Percentiles rank a stretch among this genome's conserved stretches.
These are phyloP conservation scores for Gloeostereum incarnatum DNA, from an alignment of 768 basidiomycete genomes.

Conservation along the genomic window DNA sequence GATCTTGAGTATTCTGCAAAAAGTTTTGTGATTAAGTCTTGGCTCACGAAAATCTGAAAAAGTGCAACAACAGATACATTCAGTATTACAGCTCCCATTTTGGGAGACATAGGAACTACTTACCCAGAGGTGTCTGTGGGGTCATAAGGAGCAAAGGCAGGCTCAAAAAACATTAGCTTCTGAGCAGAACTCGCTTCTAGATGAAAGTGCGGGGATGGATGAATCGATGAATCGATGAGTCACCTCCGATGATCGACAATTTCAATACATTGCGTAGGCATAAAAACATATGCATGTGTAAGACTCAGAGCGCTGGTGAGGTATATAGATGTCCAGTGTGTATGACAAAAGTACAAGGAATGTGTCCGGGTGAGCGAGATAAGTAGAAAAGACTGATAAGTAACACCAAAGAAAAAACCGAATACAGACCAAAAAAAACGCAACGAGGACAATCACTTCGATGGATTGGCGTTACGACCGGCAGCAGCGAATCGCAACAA, in stretches of 20 bases:
- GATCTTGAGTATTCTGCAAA: background rate
- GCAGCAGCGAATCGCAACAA: slow-evolving; percentile 1
- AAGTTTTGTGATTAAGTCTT: background rate
- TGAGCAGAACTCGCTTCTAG: background rate
- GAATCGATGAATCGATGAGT: background rate
- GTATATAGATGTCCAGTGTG: too few species aligned
- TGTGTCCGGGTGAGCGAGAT: too few species aligned
- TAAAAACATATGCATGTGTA: background rate
- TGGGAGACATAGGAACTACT: slow-evolving; percentile 10
- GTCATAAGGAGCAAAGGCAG: slow-evolving; percentile 65
- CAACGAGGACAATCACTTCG: too few species aligned
- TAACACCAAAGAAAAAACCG: background rate
- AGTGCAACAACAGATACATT: background rate
- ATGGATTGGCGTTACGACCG: too few species aligned
- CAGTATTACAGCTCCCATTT: too few species aligned
- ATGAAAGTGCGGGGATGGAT: background rate
- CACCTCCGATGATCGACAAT: background rate
- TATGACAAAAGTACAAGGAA: too few species aligned
- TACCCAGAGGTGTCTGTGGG: slow-evolving; percentile 62
- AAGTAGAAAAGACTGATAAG: background rate
- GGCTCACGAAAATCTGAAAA: slow-evolving; percentile 54
- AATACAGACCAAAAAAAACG: too few species aligned
- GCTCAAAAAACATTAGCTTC: slow-evolving; percentile 24
- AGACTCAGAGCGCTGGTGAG: background rate
- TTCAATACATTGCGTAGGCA: background rate